phyloP scores from a whole-genome alignment of 805 yeast species.

The Metschnikowia proteae region DNA sequence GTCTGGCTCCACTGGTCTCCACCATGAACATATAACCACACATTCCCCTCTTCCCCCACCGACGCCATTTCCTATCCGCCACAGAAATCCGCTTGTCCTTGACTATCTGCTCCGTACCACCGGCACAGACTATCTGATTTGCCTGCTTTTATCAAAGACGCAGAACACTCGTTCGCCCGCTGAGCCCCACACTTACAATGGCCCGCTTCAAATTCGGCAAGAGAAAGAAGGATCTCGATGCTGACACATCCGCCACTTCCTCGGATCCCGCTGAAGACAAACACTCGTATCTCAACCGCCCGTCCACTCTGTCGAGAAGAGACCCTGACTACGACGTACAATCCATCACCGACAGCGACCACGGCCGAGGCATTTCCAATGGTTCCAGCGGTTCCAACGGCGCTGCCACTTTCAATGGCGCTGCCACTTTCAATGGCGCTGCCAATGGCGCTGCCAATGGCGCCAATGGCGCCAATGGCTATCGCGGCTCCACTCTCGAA shows the following conservation, averaged over 20 bases:
- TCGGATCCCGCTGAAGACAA: constrained; percentile 6
- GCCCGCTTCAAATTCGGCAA: constrained; percentile 58
- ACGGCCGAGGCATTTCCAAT: neutral
- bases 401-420: neutral
- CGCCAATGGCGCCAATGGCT: neutral
- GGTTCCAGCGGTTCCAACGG: constrained; percentile 7
- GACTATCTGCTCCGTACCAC: neutral
- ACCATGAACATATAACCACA: constrained; percentile 4
- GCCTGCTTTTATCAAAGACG: neutral
- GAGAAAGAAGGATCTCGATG: constrained; percentile 36
- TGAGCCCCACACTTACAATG: constrained; percentile 26
- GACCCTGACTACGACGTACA: constrained; percentile 4
- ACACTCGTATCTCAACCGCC: constrained; percentile 16
- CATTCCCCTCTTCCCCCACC: neutral
- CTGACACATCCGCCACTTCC: constrained; percentile 17
- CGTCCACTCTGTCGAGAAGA: constrained; percentile 14
- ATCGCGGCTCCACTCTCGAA: constrained; percentile 6
- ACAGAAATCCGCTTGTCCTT: neutral
- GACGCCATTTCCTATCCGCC: neutral
- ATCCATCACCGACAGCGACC: neutral
- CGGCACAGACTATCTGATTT: neutral
- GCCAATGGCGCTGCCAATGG: neutral
- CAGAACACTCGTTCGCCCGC: neutral
- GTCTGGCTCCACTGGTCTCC: neutral
- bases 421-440: constrained; percentile 4